Conservation (phyloP, 1,284 basidiomycete species). For the Apiotrichum sp. region DNA sequence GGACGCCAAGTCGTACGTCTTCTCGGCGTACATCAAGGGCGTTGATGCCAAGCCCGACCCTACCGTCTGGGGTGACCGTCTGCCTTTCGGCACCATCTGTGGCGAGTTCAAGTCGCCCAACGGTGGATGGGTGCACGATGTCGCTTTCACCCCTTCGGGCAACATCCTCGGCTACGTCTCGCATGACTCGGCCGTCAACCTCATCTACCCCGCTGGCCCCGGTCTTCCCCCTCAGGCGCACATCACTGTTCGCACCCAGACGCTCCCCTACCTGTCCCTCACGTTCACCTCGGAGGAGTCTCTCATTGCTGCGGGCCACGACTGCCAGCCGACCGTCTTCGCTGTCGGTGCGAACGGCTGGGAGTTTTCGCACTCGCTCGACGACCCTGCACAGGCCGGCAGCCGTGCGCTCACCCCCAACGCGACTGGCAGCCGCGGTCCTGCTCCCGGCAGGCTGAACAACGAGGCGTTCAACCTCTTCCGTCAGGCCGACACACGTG, state of each 20-base stretch:
- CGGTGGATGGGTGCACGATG: constrained; percentile 95
- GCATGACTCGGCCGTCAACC: constrained; percentile 81
- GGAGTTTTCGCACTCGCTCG: constrained; percentile 71
- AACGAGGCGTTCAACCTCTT: constrained; percentile 94
- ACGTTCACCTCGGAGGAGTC: constrained; percentile 75
- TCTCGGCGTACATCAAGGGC: constrained; percentile 98
- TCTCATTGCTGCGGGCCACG: constrained; percentile 89
- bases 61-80: constrained; percentile 91
- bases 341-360: constrained; percentile 66
- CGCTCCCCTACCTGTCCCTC: constrained; percentile 74
- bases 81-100: constrained; percentile 96
- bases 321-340: constrained; percentile 91
- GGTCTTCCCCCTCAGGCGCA: constrained; percentile 51
- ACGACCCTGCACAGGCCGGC: constrained; percentile 54
- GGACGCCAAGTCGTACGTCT: constrained; percentile 94
- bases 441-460: constrained; percentile 67
- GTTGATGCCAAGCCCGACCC: constrained; percentile 88
- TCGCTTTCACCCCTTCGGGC: constrained; percentile 92
- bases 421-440: constrained; percentile 39
- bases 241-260: constrained; percentile 65
- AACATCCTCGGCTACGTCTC: constrained; percentile 86
- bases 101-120: constrained; percentile 83
- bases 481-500: constrained; percentile 83
- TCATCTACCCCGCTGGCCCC: constrained; percentile 76
- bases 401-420: constrained; percentile 33